These are phyloP conservation scores for Aureobasidium melanogenum DNA, from an alignment of 2,329 filamentous ascomycete species.

Conservation along the genomic window DNA sequence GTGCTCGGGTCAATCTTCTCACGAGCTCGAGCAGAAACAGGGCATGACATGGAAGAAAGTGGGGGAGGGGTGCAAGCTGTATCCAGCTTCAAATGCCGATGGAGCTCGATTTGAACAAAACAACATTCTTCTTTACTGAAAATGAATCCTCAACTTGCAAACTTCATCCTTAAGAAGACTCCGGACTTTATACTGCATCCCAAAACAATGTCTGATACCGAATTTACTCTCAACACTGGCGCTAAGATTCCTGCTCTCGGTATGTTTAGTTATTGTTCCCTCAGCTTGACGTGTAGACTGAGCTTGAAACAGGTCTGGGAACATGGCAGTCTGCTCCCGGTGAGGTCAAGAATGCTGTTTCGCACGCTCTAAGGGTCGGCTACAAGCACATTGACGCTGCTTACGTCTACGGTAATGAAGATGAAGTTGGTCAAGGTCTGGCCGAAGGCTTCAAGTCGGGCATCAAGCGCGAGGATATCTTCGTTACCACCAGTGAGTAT, in stretches of 20 bases:
- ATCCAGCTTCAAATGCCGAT: slow-evolving; percentile 10
- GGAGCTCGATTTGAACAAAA: background rate
- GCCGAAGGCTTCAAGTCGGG: slow-evolving; percentile 61
- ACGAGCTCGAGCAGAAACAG: background rate
- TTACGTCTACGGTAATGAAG: slow-evolving; percentile 73
- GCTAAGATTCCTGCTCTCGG: slow-evolving; percentile 31
- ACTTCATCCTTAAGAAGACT: slow-evolving; percentile 23
- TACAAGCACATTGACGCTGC: slow-evolving; percentile 58
- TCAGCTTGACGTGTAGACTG: background rate
- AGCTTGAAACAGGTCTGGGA: slow-evolving; percentile 19
- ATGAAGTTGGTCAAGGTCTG: slow-evolving; percentile 71
- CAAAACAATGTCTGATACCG: slow-evolving; percentile 22
- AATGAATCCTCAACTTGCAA: slow-evolving; percentile 25
- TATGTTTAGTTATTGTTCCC: background rate
- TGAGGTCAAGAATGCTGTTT: slow-evolving; percentile 39
- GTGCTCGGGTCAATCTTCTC: background rate
- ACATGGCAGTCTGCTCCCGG: slow-evolving; percentile 34
- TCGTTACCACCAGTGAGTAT: slow-evolving; percentile 58
- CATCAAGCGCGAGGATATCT: slow-evolving; percentile 66
- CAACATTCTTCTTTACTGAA: background rate
- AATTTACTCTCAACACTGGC: slow-evolving; percentile 30
- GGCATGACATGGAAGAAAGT: background rate
- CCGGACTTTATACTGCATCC: slow-evolving; percentile 22
- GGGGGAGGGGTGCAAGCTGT: background rate
- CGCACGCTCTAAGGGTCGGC: slow-evolving; percentile 39